Conservation (phyloP, 441 rosid species). For the Populus trichocarpa region DNA sequence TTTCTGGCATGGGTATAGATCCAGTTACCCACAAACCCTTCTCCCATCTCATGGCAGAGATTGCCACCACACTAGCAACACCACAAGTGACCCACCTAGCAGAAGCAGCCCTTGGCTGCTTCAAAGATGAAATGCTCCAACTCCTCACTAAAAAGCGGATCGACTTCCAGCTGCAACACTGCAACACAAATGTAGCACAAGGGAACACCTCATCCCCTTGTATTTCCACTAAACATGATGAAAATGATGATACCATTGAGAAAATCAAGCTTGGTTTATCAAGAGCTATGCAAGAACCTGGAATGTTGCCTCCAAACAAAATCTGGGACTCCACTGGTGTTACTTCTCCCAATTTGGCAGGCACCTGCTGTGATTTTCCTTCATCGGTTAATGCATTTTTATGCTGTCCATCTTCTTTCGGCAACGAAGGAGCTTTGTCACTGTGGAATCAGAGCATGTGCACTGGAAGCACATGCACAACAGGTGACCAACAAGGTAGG, state of each 20-base stretch:
- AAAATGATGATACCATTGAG: constrained; percentile 47
- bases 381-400: constrained; percentile 31
- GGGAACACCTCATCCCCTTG: constrained; percentile 36
- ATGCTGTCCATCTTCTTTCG: constrained; percentile 35
- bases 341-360: constrained; percentile 31
- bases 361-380: constrained; percentile 38
- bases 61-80: constrained; percentile 84
- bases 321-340: constrained; percentile 36
- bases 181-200: constrained; percentile 28
- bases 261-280: constrained; percentile 59
- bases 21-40: constrained; percentile 98
- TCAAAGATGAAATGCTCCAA: constrained; percentile 97
- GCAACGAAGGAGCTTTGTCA: constrained; percentile 43
- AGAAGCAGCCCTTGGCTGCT: constrained; percentile 95
- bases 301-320: constrained; percentile 39
- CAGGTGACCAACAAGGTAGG: constrained; percentile 40
- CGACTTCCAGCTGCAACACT: constrained; percentile 73
- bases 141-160: constrained; percentile 89
- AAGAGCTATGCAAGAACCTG: constrained; percentile 61
- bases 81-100: constrained; percentile 92
- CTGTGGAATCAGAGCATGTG: constrained; percentile 61
- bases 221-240: constrained; percentile 32
- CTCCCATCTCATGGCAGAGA: constrained; percentile 98
- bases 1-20: constrained; percentile 93
- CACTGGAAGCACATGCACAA: constrained; percentile 50